phyloP scores from a whole-genome alignment of 2,329 filamentous ascomycete species.

The Phoma sp. region DNA sequence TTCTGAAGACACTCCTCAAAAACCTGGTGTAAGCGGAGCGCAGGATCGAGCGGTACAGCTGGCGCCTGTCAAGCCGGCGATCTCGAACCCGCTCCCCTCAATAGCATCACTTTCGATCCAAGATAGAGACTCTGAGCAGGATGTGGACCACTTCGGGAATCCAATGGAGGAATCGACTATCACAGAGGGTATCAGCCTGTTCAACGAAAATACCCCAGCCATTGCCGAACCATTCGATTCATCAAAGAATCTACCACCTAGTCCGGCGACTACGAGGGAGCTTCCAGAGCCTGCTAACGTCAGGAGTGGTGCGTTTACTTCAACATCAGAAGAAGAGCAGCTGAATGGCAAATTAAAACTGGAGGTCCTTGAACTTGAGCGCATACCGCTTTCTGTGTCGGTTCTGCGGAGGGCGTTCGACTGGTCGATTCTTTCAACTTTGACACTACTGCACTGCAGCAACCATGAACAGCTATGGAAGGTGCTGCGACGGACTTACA shows the following conservation, averaged over 20 bases:
- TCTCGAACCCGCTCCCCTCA: constrained; percentile 24
- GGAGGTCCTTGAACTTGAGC: constrained; percentile 77
- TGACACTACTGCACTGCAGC: constrained; percentile 76
- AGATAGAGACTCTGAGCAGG: constrained; percentile 39
- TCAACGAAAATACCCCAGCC: constrained; percentile 25
- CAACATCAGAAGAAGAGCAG: constrained; percentile 43
- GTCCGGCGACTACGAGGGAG: neutral
- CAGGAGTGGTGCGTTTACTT: constrained; percentile 5
- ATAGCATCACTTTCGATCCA: constrained; percentile 28
- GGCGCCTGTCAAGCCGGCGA: constrained; percentile 27
- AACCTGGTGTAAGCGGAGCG: constrained; percentile 7
- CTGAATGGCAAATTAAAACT: constrained; percentile 67
- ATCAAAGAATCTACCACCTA: neutral
- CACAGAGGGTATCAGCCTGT: constrained; percentile 35
- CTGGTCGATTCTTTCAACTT: constrained; percentile 72
- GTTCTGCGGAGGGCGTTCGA: constrained; percentile 75
- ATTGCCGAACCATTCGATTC: constrained; percentile 16
- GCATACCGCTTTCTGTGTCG: constrained; percentile 73
- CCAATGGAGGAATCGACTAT: constrained; percentile 30
- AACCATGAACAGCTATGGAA: constrained; percentile 79
- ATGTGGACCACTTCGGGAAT: constrained; percentile 37
- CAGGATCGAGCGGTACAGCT: constrained; percentile 25
- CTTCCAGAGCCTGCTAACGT: constrained; percentile 2
- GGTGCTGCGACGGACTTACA: constrained; percentile 65
- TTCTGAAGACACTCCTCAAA: constrained; percentile 32